These are phyloP conservation scores for Furcasterigmium sp. DNA, from an alignment of 2,329 filamentous ascomycete genomes.

Conservation along the genomic window DNA sequence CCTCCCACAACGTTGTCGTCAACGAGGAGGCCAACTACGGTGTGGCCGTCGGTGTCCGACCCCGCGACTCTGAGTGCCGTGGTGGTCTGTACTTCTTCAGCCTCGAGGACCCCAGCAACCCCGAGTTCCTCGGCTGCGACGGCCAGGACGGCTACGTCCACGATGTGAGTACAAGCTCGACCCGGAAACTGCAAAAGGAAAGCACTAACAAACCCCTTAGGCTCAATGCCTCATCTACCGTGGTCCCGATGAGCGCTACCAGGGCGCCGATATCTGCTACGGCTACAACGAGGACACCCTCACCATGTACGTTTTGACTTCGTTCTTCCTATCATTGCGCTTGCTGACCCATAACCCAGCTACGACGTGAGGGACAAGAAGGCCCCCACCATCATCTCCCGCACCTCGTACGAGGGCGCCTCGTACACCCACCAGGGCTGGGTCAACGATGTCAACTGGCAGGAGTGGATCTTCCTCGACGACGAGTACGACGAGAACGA, in stretches of 20 bases:
- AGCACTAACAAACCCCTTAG: conserved; percentile 24
- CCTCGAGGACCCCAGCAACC: conserved; percentile 31
- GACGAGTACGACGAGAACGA: conserved; percentile 45
- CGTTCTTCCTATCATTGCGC: background rate
- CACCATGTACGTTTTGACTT: conserved; percentile 27
- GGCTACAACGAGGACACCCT: conserved; percentile 47
- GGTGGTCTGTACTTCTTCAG: conserved; percentile 40
- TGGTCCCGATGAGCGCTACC: conserved; percentile 39
- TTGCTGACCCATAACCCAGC: conserved; percentile 7
- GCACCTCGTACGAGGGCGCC: conserved; percentile 50
- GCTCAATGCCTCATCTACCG: conserved; percentile 50
- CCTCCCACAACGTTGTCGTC: conserved; percentile 41
- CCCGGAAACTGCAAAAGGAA: background rate
- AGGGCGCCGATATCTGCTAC: conserved; percentile 45
- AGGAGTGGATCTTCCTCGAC: conserved; percentile 35
- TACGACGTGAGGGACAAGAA: conserved; percentile 47
- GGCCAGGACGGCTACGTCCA: conserved; percentile 45
- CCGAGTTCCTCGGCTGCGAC: conserved; percentile 40
- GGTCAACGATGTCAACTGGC: conserved; percentile 38
- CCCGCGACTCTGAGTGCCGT: conserved; percentile 16
- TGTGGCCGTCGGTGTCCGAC: conserved; percentile 25
- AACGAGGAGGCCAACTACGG: conserved; percentile 38
- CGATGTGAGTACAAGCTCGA: conserved; percentile 20
- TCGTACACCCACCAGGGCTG: conserved; percentile 53
- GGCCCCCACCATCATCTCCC: conserved; percentile 40